phyloP scores from a whole-genome alignment of 225 moss, liverwort and hornwort species.

The Thuidium tamariscinum region DNA sequence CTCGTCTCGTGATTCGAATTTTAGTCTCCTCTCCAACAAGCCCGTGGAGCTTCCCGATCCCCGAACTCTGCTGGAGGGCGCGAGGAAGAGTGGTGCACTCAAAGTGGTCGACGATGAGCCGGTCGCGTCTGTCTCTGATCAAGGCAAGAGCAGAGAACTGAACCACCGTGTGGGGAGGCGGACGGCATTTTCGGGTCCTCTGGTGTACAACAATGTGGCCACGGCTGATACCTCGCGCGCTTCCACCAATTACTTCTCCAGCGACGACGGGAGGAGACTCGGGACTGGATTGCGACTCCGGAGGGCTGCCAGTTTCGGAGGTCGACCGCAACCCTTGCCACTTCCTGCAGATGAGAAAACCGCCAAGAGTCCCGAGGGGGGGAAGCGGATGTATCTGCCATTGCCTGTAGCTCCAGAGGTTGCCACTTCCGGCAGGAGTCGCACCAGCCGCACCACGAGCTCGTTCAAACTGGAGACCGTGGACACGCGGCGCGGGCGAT shows the following conservation, averaged over 20 bases:
- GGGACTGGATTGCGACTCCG: not conserved
- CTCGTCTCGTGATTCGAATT: not conserved
- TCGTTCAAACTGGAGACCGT: constrained; percentile 9
- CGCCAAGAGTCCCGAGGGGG: not conserved
- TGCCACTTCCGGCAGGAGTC: not conserved
- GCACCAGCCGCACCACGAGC: not conserved
- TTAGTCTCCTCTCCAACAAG: constrained; percentile 14
- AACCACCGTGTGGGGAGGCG: not conserved
- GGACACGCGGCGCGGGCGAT: constrained; percentile 11
- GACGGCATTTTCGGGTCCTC: constrained; percentile 25
- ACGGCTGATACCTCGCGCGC: not conserved
- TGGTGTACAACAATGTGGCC: constrained; percentile 9
- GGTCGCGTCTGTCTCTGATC: not conserved
- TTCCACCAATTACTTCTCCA: constrained; percentile 13
- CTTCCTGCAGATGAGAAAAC: constrained; percentile 7
- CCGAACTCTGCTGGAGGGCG: not conserved
- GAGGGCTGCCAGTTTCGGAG: constrained; percentile 31
- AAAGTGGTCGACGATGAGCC: not conserved
- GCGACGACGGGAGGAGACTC: constrained; percentile 3
- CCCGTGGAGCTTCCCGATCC: constrained; percentile 37
- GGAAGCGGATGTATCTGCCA: not conserved
- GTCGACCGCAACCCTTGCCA: constrained; percentile 36
- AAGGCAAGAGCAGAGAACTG: not conserved
- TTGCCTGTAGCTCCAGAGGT: constrained; percentile 8
- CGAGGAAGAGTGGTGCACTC: not conserved